Evolutionary conservation across 2,329 filamentous ascomycete genomes (phyloP).

Genomic region (Monilinia vaccinii-corymbosi): DNA sequence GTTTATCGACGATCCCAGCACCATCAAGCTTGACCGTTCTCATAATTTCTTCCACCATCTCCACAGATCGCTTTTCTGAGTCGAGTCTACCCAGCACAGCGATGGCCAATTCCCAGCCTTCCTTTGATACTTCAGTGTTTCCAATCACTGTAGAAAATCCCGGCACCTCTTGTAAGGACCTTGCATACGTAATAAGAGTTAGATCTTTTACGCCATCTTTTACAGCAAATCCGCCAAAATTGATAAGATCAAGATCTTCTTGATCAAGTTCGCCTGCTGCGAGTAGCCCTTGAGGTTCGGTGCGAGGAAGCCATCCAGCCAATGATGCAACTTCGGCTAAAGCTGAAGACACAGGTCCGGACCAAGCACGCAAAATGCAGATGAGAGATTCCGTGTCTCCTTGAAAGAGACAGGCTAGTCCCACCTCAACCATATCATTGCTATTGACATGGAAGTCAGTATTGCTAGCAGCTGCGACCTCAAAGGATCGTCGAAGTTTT

Average conservation of each 20-base stretch:
- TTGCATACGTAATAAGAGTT: conserved; percentile 67
- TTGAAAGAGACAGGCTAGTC: conserved; percentile 72
- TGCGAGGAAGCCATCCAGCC: conserved; percentile 69
- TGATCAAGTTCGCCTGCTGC: conserved; percentile 59
- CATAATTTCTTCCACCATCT: conserved; percentile 66
- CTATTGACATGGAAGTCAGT: conserved; percentile 72
- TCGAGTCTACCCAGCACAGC: conserved; percentile 76
- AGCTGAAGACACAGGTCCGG: conserved; percentile 66
- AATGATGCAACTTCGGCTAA: conserved; percentile 78
- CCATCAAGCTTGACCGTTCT: conserved; percentile 62
- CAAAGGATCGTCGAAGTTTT: conserved; percentile 63
- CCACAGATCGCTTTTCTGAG: conserved; percentile 58
- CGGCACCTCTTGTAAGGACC: conserved; percentile 50
- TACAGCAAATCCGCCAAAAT: conserved; percentile 48
- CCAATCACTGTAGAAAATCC: conserved; percentile 18
- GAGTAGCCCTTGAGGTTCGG: conserved; percentile 43
- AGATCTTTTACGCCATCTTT: conserved; percentile 66
- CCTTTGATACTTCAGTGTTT: conserved; percentile 35
- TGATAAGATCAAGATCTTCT: conserved; percentile 78
- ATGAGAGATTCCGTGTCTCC: conserved; percentile 71
- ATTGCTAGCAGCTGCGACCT: conserved; percentile 51
- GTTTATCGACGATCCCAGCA: conserved; percentile 65
- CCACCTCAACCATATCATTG: conserved; percentile 68
- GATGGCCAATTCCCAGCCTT: conserved; percentile 87
- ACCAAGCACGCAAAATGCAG: conserved; percentile 68